These are phyloP conservation scores for Sordariomycetes sp. DNA, from an alignment of 2,329 filamentous ascomycete genomes.

Conservation along the genomic window DNA sequence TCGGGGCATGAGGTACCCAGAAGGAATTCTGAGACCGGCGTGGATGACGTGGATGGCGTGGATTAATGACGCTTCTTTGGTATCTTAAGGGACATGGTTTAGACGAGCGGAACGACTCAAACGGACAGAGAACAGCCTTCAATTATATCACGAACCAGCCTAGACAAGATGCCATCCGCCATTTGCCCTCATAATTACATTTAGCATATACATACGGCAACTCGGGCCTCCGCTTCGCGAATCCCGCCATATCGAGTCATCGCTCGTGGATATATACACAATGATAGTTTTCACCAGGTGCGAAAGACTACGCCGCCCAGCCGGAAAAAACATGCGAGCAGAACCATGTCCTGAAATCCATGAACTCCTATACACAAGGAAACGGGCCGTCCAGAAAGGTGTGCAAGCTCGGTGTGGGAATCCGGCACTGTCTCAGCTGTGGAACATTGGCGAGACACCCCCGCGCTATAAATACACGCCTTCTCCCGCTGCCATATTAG, in stretches of 20 bases:
- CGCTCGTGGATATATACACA: background rate
- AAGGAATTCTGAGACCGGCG: constrained; percentile 20
- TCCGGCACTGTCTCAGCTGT: background rate
- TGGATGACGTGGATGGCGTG: constrained; percentile 35
- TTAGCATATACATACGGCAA: background rate
- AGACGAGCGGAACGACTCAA: no score
- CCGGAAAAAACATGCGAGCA: background rate
- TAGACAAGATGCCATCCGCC: background rate
- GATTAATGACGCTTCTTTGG: constrained; percentile 21
- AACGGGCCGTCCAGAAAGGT: background rate
- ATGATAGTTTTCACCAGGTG: background rate
- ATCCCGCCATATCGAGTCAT: background rate
- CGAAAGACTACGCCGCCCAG: background rate
- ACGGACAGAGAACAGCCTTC: background rate
- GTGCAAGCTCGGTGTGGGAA: background rate
- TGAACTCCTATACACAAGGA: background rate
- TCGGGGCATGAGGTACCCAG: constrained; percentile 25
- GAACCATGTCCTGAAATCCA: background rate
- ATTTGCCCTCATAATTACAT: background rate
- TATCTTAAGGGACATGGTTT: background rate
- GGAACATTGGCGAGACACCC: background rate
- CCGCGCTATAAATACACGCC: background rate
- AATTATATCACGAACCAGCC: background rate
- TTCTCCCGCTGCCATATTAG: constrained; percentile 23
- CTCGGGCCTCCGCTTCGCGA: background rate